Conservation (phyloP, 495 filamentous ascomycete genomes). For the Astrothelium macrocarpum region DNA sequence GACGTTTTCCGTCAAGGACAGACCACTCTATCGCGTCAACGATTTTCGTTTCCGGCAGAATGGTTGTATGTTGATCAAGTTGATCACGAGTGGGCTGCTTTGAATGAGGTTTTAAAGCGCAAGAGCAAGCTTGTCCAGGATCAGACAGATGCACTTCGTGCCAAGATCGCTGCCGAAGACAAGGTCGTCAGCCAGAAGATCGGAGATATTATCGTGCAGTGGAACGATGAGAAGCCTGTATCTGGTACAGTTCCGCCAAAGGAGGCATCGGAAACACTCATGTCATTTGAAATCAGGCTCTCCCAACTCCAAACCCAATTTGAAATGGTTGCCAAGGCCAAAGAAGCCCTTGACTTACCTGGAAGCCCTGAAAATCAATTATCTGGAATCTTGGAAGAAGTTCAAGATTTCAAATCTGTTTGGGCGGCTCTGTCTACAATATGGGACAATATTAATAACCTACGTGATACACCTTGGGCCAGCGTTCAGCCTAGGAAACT, state of each 20-base stretch:
- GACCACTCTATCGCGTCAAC: constrained; percentile 75
- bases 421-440: constrained; percentile 92
- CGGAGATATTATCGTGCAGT: constrained; percentile 65
- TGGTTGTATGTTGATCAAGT: constrained; percentile 94
- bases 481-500: constrained; percentile 89
- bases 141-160: constrained; percentile 85
- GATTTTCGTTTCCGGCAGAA: constrained; percentile 84
- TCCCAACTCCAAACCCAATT: constrained; percentile 74
- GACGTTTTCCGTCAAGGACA: constrained; percentile 93
- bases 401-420: constrained; percentile 97
- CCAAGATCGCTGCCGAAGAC: constrained; percentile 95
- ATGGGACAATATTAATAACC: constrained; percentile 92
- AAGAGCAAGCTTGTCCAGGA: constrained; percentile 92
- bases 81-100: constrained; percentile 80
- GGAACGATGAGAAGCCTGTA: constrained; percentile 94
- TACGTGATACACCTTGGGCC: constrained; percentile 83
- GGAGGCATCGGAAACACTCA: constrained; percentile 68
- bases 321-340: constrained; percentile 90
- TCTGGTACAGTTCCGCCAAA: constrained; percentile 86
- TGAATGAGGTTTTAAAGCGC: constrained; percentile 78
- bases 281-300: constrained; percentile 70
- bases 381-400: constrained; percentile 77
- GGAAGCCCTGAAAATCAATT: constrained; percentile 67
- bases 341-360: constrained; percentile 89
- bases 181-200: constrained; percentile 82